A percentile compares a stretch with the other conserved stretches of the same genome.
Conservation (phyloP, 768 basidiomycete species). For the Baorangia bicolor region DNA sequence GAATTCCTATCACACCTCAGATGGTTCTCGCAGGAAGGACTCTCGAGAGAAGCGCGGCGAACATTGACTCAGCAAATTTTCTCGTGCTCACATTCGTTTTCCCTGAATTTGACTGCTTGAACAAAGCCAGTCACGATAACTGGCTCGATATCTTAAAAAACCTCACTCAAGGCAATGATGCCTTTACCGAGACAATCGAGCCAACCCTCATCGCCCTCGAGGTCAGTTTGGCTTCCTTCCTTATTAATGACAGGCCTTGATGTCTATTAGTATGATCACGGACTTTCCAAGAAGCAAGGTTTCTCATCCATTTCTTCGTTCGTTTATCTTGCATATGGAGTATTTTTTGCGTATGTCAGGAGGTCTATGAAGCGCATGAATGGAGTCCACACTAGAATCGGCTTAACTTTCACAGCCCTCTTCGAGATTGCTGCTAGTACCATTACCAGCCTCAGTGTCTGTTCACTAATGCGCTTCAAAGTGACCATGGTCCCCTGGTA, state of each 20-base stretch:
- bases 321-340: conserved; percentile 72
- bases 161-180: conserved; percentile 36
- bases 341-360: conserved; percentile 73
- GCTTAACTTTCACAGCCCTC: conserved; percentile 89
- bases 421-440: conserved; percentile 92
- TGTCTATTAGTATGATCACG: conserved; percentile 49
- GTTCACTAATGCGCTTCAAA: conserved; percentile 84
- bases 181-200: conserved; percentile 41
- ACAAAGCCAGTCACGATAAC: conserved; percentile 54
- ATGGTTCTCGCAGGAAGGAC: conserved; percentile 77
- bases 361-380: conserved; percentile 76
- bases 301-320: conserved; percentile 67
- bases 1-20: conserved; percentile 62
- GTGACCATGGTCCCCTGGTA: conserved; percentile 90
- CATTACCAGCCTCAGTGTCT: conserved; percentile 90
- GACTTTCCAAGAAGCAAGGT: conserved; percentile 43
- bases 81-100: conserved; percentile 85
- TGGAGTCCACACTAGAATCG: conserved; percentile 86
- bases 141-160: conserved; percentile 61
- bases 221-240: conserved; percentile 31
- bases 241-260: conserved; percentile 9
- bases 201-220: conserved; percentile 46
- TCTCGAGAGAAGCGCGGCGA: conserved; percentile 48
- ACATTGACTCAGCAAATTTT: conserved; percentile 64
- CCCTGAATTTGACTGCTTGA: conserved; percentile 68